phyloP scores from a whole-genome alignment of 2,329 filamentous ascomycete genomes.

The Arthrobotrys iridis region DNA sequence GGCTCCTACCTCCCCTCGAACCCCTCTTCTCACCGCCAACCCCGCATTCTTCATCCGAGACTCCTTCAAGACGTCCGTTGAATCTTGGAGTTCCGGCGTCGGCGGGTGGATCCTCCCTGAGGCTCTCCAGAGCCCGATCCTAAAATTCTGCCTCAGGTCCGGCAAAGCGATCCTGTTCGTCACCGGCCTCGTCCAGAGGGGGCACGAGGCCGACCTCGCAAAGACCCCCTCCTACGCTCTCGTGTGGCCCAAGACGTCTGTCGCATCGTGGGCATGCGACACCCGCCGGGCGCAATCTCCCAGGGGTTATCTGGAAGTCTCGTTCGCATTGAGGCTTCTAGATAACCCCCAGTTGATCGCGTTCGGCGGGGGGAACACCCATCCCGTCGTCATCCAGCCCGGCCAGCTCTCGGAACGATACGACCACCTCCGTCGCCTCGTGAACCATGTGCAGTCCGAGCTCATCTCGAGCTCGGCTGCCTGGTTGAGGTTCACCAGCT shows the following conservation, averaged over 20 bases:
- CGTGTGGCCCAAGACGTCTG: neutral
- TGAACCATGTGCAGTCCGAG: neutral
- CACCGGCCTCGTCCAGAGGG: neutral
- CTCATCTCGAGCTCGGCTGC: neutral
- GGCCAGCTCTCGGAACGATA: neutral
- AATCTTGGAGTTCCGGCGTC: neutral
- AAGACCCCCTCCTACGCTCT: slow-evolving; percentile 3
- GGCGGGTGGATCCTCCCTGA: neutral
- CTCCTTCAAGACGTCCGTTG: slow-evolving; percentile 12
- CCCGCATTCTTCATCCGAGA: slow-evolving; percentile 8
- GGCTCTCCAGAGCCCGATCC: neutral
- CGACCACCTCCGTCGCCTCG: neutral
- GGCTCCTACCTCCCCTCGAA: neutral
- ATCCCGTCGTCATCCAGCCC: neutral
- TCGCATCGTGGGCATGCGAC: slow-evolving; percentile 22
- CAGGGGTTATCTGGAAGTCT: neutral
- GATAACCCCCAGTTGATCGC: slow-evolving; percentile 18
- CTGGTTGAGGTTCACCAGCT: slow-evolving; percentile 19
- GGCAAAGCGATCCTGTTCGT: slow-evolving; percentile 15
- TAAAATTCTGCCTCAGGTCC: slow-evolving; percentile 15
- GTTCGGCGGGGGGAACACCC: neutral
- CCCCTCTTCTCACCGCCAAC: neutral
- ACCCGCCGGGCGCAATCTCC: neutral
- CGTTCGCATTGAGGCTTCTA: slow-evolving; percentile 7
- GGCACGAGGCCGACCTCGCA: neutral